These are phyloP conservation scores for Fusarium sp. DNA, from an alignment of 2,329 filamentous ascomycete genomes.

Conservation along the genomic window DNA sequence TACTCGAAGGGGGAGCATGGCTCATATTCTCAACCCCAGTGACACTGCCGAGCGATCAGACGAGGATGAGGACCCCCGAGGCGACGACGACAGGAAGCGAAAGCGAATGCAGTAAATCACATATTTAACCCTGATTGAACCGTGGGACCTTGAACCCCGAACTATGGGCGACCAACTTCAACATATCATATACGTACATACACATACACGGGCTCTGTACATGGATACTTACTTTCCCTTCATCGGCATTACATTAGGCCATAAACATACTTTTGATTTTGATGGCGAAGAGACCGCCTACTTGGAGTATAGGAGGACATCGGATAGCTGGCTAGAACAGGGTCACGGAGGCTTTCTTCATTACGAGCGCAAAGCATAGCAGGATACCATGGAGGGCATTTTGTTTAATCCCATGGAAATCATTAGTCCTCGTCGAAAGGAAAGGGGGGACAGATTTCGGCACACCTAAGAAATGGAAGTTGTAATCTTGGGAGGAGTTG, in stretches of 20 bases:
- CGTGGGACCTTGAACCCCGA: neutral
- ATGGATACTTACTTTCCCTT: constrained; percentile 3
- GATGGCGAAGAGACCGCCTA: constrained; percentile 14
- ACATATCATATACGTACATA: constrained; percentile 18
- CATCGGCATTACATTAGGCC: constrained; percentile 13
- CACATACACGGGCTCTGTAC: constrained; percentile 17
- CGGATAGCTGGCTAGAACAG: constrained; percentile 24
- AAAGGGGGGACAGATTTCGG: constrained; percentile 9
- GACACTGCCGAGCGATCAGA: constrained; percentile 65
- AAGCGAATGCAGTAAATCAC: constrained; percentile 67
- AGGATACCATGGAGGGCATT: constrained; percentile 32
- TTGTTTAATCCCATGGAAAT: constrained; percentile 23
- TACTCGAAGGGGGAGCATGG: constrained; percentile 68
- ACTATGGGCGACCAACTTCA: neutral
- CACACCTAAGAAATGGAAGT: constrained; percentile 3
- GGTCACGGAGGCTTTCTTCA: constrained; percentile 25
- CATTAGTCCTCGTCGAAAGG: neutral
- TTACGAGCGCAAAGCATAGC: constrained; percentile 29
- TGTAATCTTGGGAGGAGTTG: constrained; percentile 21
- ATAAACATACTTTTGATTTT: constrained; percentile 18
- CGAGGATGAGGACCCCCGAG: constrained; percentile 64
- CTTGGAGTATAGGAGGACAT: constrained; percentile 31
- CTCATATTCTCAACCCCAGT: constrained; percentile 69
- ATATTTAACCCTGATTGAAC: constrained; percentile 29
- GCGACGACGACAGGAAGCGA: constrained; percentile 68